A percentile compares a stretch with the other conserved stretches of the same genome.
Conservation (phyloP, 371 early-diverging fungal species). For the Polyrhizophydium stewartii region DNA sequence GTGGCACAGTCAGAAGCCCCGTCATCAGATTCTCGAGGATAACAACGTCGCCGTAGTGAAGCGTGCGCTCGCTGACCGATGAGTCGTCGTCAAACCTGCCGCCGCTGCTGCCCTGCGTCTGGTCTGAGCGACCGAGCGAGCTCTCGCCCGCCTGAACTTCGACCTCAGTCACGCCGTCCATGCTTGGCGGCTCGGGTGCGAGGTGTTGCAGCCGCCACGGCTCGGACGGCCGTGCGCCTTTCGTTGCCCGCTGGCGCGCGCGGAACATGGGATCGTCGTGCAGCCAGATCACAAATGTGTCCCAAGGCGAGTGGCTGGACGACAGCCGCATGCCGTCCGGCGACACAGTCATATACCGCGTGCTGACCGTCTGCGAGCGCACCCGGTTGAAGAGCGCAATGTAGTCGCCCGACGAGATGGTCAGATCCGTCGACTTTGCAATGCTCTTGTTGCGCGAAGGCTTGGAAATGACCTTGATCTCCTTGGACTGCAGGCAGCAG, state of each 20-base stretch:
- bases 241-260: background rate
- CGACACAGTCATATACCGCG: slow-evolving; percentile 31
- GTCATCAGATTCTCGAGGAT: slow-evolving; percentile 23
- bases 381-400: slow-evolving; percentile 37
- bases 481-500: background rate
- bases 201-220: too few relatives aligned
- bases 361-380: slow-evolving; percentile 45
- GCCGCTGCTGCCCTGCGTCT: too few relatives aligned
- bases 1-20: slow-evolving; percentile 17
- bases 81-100: too few relatives aligned
- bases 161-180: too few relatives aligned
- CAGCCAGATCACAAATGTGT: slow-evolving; percentile 85
- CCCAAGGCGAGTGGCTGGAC: slow-evolving; percentile 76
- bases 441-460: slow-evolving; percentile 3
- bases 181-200: too few relatives aligned
- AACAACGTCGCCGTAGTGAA: slow-evolving; percentile 26
- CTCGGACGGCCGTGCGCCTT: too few relatives aligned
- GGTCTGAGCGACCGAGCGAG: too few relatives aligned
- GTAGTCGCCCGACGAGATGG: slow-evolving; percentile 51
- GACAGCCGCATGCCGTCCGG: slow-evolving; percentile 60
- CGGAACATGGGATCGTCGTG: slow-evolving; percentile 47
- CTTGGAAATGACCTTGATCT: slow-evolving; percentile 6
- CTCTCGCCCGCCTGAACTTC: too few relatives aligned
- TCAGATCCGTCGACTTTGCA: slow-evolving; percentile 26
- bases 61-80: slow-evolving; percentile 15